Base-by-base conservation (phyloP, 345 rosid genomes). In the Pistacia vera region DNA sequence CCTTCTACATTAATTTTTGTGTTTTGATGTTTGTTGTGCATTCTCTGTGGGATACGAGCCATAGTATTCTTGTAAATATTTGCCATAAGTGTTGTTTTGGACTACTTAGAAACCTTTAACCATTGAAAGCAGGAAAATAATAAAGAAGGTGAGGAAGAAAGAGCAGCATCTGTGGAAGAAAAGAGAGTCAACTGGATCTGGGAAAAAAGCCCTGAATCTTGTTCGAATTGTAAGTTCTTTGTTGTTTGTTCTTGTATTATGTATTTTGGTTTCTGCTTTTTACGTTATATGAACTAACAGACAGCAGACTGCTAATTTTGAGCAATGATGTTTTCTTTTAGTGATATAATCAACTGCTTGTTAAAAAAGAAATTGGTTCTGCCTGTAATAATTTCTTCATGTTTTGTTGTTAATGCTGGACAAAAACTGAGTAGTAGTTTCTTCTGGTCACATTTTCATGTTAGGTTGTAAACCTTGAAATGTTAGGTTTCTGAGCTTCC, bases 141-240 rank as follows among this genome's bases (percentile, higher is more conserved):
- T 79, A 66, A 85, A 77, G 81, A 90, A 90, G 58, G 82, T 58
- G 12, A 85, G 88, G 70, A 88, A 84, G 80, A 79, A 48, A 76
- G 90, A 87, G 77, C 92, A 87, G 5, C 97, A 88, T 75, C 81
- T 90, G 82, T 93, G 96, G 97, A 86, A 87, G 89, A 93, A 83
- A 81, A 89, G 86, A 75, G 96, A 95, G 61, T 85, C 98, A 35
- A 82, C 94, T 79, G 91, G 93, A 8, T 89, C 97, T 52, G 96
- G 99, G 13, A 83, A 83, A 61, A 93, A 95, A 82, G 98, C 98
- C 35, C 80, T 82, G 48, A 84, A 80, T 83, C 92, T 95, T 78
- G 83, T 91, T 35, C 82, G 90, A 81, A 86, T 85, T 81, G 98
- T 95, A 74, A 78, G 92, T 54, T 79, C 9, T 66, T 22, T 57